Percentiles rank a stretch among this genome's conserved stretches.
phyloP scores from a whole-genome alignment of 1,284 basidiomycete species.

The Melampsora larici-populina region DNA sequence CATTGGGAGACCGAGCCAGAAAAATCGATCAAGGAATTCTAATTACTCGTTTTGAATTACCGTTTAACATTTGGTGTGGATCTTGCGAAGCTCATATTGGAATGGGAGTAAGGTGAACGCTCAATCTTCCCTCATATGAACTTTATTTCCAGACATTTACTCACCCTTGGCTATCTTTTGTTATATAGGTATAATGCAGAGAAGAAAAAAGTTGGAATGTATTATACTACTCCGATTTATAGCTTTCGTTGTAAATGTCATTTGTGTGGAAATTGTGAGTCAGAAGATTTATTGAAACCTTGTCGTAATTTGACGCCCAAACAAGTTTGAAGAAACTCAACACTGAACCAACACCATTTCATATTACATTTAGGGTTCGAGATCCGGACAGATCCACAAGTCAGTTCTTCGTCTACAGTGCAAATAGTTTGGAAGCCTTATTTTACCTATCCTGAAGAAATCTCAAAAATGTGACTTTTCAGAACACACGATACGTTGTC shows the following conservation, averaged over 20 bases:
- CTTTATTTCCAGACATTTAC: too few relatives aligned
- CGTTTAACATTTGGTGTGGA: slow-evolving; percentile 96
- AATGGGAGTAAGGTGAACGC: slow-evolving; percentile 67
- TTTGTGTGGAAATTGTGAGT: slow-evolving; percentile 68
- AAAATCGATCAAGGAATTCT: slow-evolving; percentile 91
- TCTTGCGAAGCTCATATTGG: slow-evolving; percentile 91
- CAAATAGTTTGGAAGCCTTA: not conserved
- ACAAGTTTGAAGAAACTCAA: not conserved
- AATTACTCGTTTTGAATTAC: slow-evolving; percentile 86
- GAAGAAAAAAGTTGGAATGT: slow-evolving; percentile 93
- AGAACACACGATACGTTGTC: slow-evolving; percentile 96
- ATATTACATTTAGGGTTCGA: slow-evolving; percentile 67
- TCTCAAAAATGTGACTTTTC: slow-evolving; percentile 18
- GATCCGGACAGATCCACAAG: slow-evolving; percentile 95
- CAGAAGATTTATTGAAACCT: not conserved
- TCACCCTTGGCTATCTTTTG: slow-evolving; percentile 44
- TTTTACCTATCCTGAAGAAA: not conserved
- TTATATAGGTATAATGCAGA: slow-evolving; percentile 84
- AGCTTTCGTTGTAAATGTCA: slow-evolving; percentile 96
- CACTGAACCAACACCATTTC: not conserved
- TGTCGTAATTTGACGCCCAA: not conserved
- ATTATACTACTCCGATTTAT: slow-evolving; percentile 89
- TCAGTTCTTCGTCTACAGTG: slow-evolving; percentile 49
- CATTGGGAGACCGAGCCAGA: slow-evolving; percentile 80
- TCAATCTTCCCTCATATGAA: not conserved